Percentiles rank a stretch among this genome's conserved stretches.
These are phyloP conservation scores for Trichoderma orchidacearum DNA, from an alignment of 495 filamentous ascomycete genomes.

Conservation along the genomic window DNA sequence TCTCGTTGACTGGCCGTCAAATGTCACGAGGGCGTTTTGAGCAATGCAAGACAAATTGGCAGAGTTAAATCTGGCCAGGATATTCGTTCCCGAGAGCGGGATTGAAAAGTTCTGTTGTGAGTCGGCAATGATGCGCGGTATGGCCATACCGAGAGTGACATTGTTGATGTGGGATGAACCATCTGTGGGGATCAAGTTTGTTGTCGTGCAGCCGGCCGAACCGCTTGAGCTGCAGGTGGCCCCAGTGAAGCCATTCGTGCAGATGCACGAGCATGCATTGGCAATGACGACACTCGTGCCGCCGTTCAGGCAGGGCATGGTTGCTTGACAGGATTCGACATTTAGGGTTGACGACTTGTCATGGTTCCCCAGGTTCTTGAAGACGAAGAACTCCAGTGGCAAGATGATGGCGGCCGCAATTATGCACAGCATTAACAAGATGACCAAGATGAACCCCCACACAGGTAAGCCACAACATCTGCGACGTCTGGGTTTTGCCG, in stretches of 20 bases:
- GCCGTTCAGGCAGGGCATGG: constrained; percentile 58
- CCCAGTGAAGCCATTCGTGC: constrained; percentile 78
- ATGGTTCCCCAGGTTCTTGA: constrained; percentile 34
- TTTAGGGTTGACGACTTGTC: constrained; percentile 13
- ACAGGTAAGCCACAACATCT: constrained; percentile 66
- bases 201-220: constrained; percentile 59
- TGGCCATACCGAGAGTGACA: constrained; percentile 66
- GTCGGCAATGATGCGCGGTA: constrained; percentile 56
- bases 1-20: constrained; percentile 41
- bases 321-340: constrained; percentile 36
- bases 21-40: constrained; percentile 78
- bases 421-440: constrained; percentile 56
- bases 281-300: constrained; percentile 57
- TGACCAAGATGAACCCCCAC: constrained; percentile 61
- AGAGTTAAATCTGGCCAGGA: constrained; percentile 65
- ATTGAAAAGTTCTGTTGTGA: constrained; percentile 62
- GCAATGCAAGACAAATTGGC: constrained; percentile 61
- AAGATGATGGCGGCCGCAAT: constrained; percentile 80
- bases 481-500: constrained; percentile 7
- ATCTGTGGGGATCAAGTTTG: constrained; percentile 32
- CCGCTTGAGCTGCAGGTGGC: constrained; percentile 47
- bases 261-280: constrained; percentile 69
- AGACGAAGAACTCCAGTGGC: constrained; percentile 67
- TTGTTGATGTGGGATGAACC: constrained; percentile 36
- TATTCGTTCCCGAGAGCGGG: constrained; percentile 44